These are phyloP conservation scores for Globisporangium acanthophoron DNA, from an alignment of 352 stramenopile genomes.

Conservation along the genomic window DNA sequence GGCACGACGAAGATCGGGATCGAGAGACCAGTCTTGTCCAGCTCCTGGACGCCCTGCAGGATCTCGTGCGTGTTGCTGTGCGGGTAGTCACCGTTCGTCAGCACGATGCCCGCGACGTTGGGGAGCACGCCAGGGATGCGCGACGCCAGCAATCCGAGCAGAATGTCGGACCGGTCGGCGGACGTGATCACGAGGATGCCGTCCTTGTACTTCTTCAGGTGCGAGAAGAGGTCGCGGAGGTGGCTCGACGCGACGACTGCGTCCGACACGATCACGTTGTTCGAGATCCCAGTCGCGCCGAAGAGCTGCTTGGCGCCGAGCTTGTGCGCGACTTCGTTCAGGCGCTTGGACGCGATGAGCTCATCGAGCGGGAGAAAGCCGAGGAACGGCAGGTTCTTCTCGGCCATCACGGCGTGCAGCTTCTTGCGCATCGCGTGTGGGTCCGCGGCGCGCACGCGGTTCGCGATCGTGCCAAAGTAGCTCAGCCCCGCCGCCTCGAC, in stretches of 20 bases:
- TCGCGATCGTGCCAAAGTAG: constrained; percentile 72
- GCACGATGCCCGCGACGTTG: constrained; percentile 59
- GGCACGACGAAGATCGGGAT: constrained; percentile 73
- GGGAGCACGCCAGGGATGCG: constrained; percentile 63
- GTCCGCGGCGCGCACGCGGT: constrained; percentile 46
- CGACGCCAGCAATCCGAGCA: constrained; percentile 63
- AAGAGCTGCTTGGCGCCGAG: constrained; percentile 64
- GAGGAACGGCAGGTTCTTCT: constrained; percentile 50
- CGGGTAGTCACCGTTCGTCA: constrained; percentile 74
- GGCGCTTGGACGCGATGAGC: constrained; percentile 67
- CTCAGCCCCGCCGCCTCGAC: constrained; percentile 49
- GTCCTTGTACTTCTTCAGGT: constrained; percentile 78
- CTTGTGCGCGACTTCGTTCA: constrained; percentile 71
- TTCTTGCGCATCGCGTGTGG: constrained; percentile 26
- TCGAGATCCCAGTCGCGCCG: constrained; percentile 48
- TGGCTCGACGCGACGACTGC: constrained; percentile 63
- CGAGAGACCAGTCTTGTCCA: constrained; percentile 59
- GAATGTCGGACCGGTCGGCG: constrained; percentile 62
- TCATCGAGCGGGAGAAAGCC: constrained; percentile 62
- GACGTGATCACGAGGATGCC: constrained; percentile 74
- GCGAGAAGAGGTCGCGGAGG: constrained; percentile 65
- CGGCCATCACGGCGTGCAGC: constrained; percentile 25
- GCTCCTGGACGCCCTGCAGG: constrained; percentile 53
- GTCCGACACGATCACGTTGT: constrained; percentile 63
- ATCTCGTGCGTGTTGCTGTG: constrained; percentile 73